These are phyloP conservation scores for Colletotrichum kahawae DNA, from an alignment of 2,329 filamentous ascomycete species.

Conservation along the genomic window DNA sequence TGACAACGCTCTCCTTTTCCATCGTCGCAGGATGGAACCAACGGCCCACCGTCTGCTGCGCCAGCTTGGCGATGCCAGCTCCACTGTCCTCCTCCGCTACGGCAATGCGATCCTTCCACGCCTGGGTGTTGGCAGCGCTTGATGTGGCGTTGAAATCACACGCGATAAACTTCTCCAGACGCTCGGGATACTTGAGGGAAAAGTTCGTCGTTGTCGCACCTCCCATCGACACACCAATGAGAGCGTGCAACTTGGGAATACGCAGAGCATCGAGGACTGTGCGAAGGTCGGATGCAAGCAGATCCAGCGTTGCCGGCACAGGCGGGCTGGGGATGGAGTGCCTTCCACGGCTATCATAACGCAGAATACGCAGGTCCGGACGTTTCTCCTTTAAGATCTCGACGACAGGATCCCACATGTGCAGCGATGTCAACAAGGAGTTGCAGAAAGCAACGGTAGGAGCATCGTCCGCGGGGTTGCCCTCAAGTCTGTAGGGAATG, in stretches of 20 bases:
- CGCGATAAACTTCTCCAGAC: conserved; percentile 67
- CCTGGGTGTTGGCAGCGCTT: conserved; percentile 75
- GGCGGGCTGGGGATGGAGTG: conserved; percentile 52
- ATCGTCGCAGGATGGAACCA: conserved; percentile 75
- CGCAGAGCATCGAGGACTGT: conserved; percentile 72
- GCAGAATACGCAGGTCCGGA: conserved; percentile 73
- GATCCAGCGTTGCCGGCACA: conserved; percentile 62
- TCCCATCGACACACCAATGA: conserved; percentile 82
- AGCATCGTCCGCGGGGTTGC: conserved; percentile 67
- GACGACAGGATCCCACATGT: conserved; percentile 83
- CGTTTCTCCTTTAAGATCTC: conserved; percentile 62
- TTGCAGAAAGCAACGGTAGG: conserved; percentile 80
- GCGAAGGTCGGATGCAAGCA: conserved; percentile 71
- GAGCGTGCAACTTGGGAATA: conserved; percentile 66
- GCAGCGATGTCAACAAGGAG: conserved; percentile 77
- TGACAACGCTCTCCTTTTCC: conserved; percentile 49
- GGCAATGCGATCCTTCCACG: conserved; percentile 79
- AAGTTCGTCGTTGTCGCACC: conserved; percentile 79
- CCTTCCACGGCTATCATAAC: conserved; percentile 79
- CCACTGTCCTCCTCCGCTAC: conserved; percentile 65
- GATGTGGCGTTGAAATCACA: conserved; percentile 81
- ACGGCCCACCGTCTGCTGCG: conserved; percentile 71
- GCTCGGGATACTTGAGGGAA: conserved; percentile 67
- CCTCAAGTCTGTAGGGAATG: conserved; percentile 78
- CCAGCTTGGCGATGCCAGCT: conserved; percentile 67